Base-by-base conservation (phyloP, 371 early-diverging fungal genomes). In the Encephalitozoon hellem region DNA sequence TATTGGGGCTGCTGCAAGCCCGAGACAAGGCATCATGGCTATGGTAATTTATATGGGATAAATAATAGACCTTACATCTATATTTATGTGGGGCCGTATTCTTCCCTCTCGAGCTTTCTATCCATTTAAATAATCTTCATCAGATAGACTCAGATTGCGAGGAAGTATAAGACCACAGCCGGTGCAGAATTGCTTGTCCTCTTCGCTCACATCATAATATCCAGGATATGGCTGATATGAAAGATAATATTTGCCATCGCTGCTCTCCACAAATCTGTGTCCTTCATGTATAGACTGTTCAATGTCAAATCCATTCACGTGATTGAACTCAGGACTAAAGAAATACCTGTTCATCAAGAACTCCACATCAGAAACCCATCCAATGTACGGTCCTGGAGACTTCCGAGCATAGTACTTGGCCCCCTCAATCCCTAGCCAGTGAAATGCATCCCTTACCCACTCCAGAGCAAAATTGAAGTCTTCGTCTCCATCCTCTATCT, bases 301-400 rank as follows among this genome's bases (percentile, higher is more conserved):
- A n/a, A 59, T 59, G 18, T 18, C 59, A 59, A 59, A 25, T 3
- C 59, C 59, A 34, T 59, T 59, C 34, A 59, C 59, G 15, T 54
- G 54, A n/a, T 59, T 59, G 59, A 59, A 59, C 34, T 59, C 59
- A 4, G 59, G 59, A 15, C 59, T 59, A 21, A 59, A 59, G 59
- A 59, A 59, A 21, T 59, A 59, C 5, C 59, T 59, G 15, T 59
- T 59, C 59, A 59, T 59, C 59, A 59, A 34, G 15, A 59, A 59
- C 59, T 59, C 59, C 18, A 59, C 38, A 21, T 59, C 59, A 6
- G 38, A 30, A n/a, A 38, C 34, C 59, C 59, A 59, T 34, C 59
- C 59, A 18, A 8, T 32, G 38, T 59, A 59, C n/a, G 59, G 59
- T 0, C 59, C 59, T 34, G 59, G 38, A 3, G 30, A 59, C 6